Evolutionary conservation across 2,329 filamentous ascomycete species (phyloP).

Genomic region (Verticillium klebahnii): DNA sequence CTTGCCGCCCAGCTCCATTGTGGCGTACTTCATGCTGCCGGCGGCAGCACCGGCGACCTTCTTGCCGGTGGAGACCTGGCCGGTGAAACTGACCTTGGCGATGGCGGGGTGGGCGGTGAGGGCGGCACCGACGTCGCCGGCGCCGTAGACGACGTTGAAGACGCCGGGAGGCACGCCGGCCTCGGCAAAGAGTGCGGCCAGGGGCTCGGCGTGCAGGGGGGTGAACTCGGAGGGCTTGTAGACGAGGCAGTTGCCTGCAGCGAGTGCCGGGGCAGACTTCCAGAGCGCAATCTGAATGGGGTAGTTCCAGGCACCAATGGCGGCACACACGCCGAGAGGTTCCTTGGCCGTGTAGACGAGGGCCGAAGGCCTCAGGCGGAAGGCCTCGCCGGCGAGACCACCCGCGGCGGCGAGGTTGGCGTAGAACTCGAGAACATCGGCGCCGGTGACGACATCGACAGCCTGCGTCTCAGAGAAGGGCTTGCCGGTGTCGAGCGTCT

Average conservation of each 20-base stretch:
- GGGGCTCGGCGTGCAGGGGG: conserved; percentile 70
- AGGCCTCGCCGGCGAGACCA: conserved; percentile 75
- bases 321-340: conserved; percentile 76
- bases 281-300: conserved; percentile 86
- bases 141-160: conserved; percentile 83
- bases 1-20: conserved; percentile 89
- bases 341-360: conserved; percentile 83
- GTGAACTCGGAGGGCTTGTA: conserved; percentile 90
- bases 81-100: conserved; percentile 86
- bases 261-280: conserved; percentile 83
- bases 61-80: conserved; percentile 76
- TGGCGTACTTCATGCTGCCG: conserved; percentile 81
- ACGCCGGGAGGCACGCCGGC: conserved; percentile 77
- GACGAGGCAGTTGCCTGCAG: conserved; percentile 84
- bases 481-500: conserved; percentile 85
- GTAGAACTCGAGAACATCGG: conserved; percentile 83
- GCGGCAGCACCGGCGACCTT: conserved; percentile 76
- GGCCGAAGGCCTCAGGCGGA: conserved; percentile 67
- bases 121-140: conserved; percentile 70
- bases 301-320: conserved; percentile 90
- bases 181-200: conserved; percentile 73
- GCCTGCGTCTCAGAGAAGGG: conserved; percentile 78
- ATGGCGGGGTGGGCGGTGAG: conserved; percentile 68
- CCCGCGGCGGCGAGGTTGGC: conserved; percentile 75
- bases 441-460: conserved; percentile 78